A percentile compares a stretch with the other conserved stretches of the same genome.
Evolutionary conservation across 1,284 basidiomycete genomes (phyloP).

Genomic region (Vanrija sp.): DNA sequence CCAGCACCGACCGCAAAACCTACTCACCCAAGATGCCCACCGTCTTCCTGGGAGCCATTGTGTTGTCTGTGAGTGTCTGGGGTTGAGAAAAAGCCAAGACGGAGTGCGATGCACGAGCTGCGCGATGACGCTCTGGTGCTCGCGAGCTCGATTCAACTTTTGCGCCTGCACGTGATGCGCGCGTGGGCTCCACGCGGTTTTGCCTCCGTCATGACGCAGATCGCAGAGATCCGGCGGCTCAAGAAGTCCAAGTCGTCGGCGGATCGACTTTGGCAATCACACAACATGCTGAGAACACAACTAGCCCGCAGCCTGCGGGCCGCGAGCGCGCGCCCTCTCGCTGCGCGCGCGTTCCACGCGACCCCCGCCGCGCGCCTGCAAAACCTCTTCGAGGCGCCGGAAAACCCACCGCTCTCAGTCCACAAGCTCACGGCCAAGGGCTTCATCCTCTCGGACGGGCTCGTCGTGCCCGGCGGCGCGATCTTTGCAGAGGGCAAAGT

Average conservation of each 20-base stretch:
- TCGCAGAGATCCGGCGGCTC: no score
- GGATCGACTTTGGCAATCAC: no score
- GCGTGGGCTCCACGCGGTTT: no score
- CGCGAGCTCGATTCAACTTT: no score
- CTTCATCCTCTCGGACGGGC: conserved; percentile 56
- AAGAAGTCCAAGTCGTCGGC: no score
- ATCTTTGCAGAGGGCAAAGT: conserved; percentile 82
- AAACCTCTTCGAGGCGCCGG: conserved; percentile 30
- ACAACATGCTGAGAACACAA: no score
- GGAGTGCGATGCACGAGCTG: not conserved
- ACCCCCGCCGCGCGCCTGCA: conserved; percentile 9
- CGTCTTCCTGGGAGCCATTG: conserved; percentile 44
- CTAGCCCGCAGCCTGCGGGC: no score
- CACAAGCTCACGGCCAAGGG: conserved; percentile 41
- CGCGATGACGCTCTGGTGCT: no score
- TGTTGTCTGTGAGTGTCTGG: conserved; percentile 1
- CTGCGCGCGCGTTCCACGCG: conserved; percentile 4
- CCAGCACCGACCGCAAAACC: not conserved
- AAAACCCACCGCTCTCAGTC: conserved; percentile 31
- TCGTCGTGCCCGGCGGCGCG: conserved; percentile 69
- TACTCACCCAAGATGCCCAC: conserved; percentile 47
- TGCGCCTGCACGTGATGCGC: no score
- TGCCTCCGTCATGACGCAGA: no score
- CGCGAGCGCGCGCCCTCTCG: no score
- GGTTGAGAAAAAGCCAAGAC: not conserved